Evolutionary conservation across 768 basidiomycete genomes (phyloP).

Genomic region (Tricholoma terreum): DNA sequence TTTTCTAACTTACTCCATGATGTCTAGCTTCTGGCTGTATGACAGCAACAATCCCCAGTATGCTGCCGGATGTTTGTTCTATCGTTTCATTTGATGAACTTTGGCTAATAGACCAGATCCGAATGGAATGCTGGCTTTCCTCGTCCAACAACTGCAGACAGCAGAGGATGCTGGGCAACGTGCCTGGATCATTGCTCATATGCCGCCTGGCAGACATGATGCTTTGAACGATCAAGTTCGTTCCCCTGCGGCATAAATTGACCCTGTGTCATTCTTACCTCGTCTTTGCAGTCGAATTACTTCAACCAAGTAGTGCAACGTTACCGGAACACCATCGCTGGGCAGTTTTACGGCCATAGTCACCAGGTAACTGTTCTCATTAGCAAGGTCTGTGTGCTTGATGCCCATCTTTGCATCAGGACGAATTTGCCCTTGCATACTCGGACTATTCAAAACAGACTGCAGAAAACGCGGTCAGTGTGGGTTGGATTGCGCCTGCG

Average conservation of each 20-base stretch:
- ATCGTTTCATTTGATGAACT: constrained; percentile 1
- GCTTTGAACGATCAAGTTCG: constrained; percentile 49
- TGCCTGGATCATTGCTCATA: constrained; percentile 62
- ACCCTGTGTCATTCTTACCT: background rate
- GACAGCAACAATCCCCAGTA: constrained; percentile 48
- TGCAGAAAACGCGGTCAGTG: constrained; percentile 42
- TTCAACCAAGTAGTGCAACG: constrained; percentile 61
- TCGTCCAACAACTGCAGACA: constrained; percentile 49
- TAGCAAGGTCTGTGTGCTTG: background rate
- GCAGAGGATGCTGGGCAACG: constrained; percentile 60
- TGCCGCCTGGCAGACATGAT: constrained; percentile 50
- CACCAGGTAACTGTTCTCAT: constrained; percentile 34
- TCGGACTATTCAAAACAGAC: constrained; percentile 46
- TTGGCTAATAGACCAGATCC: constrained; percentile 43
- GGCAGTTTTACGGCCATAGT: constrained; percentile 61
- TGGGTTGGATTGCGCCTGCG: constrained; percentile 52
- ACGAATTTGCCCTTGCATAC: constrained; percentile 60
- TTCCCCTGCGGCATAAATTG: background rate
- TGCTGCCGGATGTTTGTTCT: constrained; percentile 11
- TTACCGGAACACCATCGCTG: constrained; percentile 57
- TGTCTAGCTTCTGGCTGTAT: constrained; percentile 54
- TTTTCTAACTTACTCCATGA: constrained; percentile 1
- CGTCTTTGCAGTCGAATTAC: constrained; percentile 48
- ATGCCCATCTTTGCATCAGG: constrained; percentile 27
- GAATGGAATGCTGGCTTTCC: constrained; percentile 56